A percentile compares a stretch with the other conserved stretches of the same genome.
phyloP scores from a whole-genome alignment of 768 basidiomycete genomes.

The Leucosporidium yakuticum region DNA sequence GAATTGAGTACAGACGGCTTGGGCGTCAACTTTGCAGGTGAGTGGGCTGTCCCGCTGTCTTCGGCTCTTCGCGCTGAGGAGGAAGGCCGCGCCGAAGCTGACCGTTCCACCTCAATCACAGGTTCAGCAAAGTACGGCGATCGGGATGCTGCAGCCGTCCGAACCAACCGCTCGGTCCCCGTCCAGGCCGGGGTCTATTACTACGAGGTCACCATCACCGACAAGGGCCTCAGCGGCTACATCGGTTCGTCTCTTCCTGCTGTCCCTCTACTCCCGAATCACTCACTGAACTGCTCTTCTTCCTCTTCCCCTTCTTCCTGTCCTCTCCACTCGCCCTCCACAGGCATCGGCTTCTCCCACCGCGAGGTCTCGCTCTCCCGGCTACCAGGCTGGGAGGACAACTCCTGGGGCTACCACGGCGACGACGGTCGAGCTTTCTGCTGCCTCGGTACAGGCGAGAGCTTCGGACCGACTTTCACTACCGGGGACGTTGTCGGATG shows the following conservation, averaged over 20 bases:
- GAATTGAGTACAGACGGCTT: conserved; percentile 21
- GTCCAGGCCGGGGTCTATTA: conserved; percentile 87
- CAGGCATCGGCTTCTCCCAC: conserved; percentile 71
- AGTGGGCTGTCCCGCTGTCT: neutral
- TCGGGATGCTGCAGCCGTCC: conserved; percentile 75
- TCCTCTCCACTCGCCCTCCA: conserved; percentile 39
- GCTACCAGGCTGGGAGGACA: conserved; percentile 63
- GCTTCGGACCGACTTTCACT: conserved; percentile 73
- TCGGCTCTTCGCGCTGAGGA: neutral
- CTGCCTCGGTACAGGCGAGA: conserved; percentile 58
- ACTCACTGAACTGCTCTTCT: neutral
- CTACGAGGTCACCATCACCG: conserved; percentile 79
- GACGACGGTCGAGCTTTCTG: conserved; percentile 77
- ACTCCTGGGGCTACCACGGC: conserved; percentile 90
- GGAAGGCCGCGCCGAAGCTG: neutral
- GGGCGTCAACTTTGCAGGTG: conserved; percentile 19
- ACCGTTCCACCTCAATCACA: neutral
- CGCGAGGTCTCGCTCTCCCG: conserved; percentile 62
- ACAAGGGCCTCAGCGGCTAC: conserved; percentile 68
- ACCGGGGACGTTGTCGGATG: conserved; percentile 84
- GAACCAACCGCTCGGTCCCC: conserved; percentile 71
- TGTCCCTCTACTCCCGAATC: neutral
- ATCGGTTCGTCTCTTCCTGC: conserved; percentile 49
- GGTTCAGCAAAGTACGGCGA: conserved; percentile 50
- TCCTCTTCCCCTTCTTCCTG: neutral